These are phyloP conservation scores for Wolfiporia cocos DNA, from an alignment of 1,284 basidiomycete species.

Conservation along the genomic window DNA sequence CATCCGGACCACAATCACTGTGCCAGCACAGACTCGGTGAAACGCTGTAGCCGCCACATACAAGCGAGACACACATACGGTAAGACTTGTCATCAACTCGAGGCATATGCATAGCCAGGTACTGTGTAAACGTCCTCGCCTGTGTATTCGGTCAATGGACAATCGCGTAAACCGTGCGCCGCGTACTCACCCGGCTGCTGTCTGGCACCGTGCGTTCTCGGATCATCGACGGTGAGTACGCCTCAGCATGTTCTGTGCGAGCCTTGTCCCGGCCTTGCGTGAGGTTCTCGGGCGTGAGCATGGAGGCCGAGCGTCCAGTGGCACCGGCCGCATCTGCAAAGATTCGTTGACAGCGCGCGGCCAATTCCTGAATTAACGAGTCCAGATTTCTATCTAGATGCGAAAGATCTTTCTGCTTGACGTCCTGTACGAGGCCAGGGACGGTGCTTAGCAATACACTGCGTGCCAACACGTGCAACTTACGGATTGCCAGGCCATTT, in stretches of 20 bases:
- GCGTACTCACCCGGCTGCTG: slow-evolving; percentile 39
- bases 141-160: slow-evolving; percentile 13
- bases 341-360: slow-evolving; percentile 49
- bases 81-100: slow-evolving; percentile 15
- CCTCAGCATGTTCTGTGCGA: too few relatives aligned
- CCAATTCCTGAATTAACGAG: slow-evolving; percentile 56
- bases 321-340: slow-evolving; percentile 62
- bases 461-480: slow-evolving; percentile 2
- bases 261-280: too few relatives aligned
- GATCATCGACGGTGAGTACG: slow-evolving; percentile 23
- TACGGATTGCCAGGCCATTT: slow-evolving; percentile 21
- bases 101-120: slow-evolving; percentile 20
- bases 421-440: slow-evolving; percentile 32
- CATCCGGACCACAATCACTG: too few relatives aligned
- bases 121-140: slow-evolving; percentile 19
- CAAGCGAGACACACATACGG: slow-evolving; percentile 19
- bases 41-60: too few relatives aligned
- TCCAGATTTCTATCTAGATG: slow-evolving; percentile 67
- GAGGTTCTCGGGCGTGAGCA: too few relatives aligned
- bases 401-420: slow-evolving; percentile 41
- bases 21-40: too few relatives aligned
- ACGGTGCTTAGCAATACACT: not conserved
- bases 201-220: slow-evolving; percentile 47
- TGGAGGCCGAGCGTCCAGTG: slow-evolving; percentile 51
- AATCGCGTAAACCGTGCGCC: slow-evolving; percentile 10